Evolutionary conservation across 768 basidiomycete species (phyloP), one percentile per base, ranked within the genome.

Genomic region (Phlebiopsis flavidoalba): DNA sequence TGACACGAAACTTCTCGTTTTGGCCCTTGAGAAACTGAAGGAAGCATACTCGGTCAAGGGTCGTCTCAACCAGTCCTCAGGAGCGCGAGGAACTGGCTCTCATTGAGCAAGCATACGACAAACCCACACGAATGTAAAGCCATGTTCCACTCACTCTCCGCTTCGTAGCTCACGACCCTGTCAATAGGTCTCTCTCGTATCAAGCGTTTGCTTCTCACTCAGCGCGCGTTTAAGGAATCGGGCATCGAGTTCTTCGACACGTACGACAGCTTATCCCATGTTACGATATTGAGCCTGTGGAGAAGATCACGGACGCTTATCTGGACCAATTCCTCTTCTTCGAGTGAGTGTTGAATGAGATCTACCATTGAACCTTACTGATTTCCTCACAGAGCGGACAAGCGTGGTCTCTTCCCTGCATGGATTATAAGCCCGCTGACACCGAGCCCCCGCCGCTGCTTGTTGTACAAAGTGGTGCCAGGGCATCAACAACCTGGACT

Each of bases 281-380:
- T 71, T 98, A 99, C 72, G 96, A 98, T 68, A 98, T 99, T 63
- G 97, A 99, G 72, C 97, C 97, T 0, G 94, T 99, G 15, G 97
- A 99, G 80, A 99, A 99, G 85, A 98, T 99, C 65, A 98, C 97
- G 26, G 97, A 98, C 74, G 97, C 97, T 82, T 98, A 98, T 72
- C 84, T 98, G 43, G 96, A 98, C 69, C 96, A 98, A 75, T 98
- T 97, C 86, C 75, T 99, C 58, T 97, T 94, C 84, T 99, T 97
- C 69, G 96, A 99, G 82, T 43, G 10, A 43, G 40, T 8, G 40
- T 43, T 17, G 12, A 3, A 43, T 12, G 50, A 66, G 26, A 36
- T 54, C 14, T 31, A 83, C 81, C 17, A 10, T 17, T 12, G 2
- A 10, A 10, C 17, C 40, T 43, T 3, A 43, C 40, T 17, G 2